phyloP scores from a whole-genome alignment of 2,329 filamentous ascomycete species.

The Ophiocordyceps camponoti-saundersi region DNA sequence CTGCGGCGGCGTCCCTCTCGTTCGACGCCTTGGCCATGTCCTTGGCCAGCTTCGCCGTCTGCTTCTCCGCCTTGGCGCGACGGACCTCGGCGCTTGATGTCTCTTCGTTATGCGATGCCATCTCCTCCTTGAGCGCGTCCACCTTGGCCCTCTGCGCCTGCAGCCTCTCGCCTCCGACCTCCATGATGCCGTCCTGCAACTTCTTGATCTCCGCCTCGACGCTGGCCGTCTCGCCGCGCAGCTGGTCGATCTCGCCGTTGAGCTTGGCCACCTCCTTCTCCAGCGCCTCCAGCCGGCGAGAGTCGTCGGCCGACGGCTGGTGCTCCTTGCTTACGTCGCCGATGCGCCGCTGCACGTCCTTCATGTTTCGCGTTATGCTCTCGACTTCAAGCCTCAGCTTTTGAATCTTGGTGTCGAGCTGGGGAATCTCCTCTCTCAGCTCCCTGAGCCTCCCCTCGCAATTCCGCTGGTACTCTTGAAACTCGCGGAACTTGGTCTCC shows the following conservation, averaged over 20 bases:
- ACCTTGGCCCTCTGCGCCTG: constrained; percentile 82
- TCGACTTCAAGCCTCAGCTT: constrained; percentile 82
- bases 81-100: constrained; percentile 75
- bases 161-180: constrained; percentile 86
- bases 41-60: constrained; percentile 73
- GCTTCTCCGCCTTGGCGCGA: constrained; percentile 87
- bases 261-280: constrained; percentile 64
- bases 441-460: constrained; percentile 58
- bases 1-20: constrained; percentile 55
- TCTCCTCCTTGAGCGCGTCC: constrained; percentile 73
- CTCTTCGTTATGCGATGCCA: constrained; percentile 63
- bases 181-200: constrained; percentile 95
- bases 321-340: constrained; percentile 72
- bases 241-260: constrained; percentile 60
- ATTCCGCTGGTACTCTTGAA: constrained; percentile 70
- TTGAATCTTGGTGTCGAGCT: constrained; percentile 76
- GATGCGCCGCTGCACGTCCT: constrained; percentile 68
- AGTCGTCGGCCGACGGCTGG: constrained; percentile 64
- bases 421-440: constrained; percentile 62
- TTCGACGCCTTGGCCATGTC: constrained; percentile 60
- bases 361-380: constrained; percentile 68
- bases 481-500: constrained; percentile 67
- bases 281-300: constrained; percentile 52
- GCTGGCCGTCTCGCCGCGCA: constrained; percentile 72
- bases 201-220: constrained; percentile 86